phyloP scores from a whole-genome alignment of 805 yeast genomes.

The Kodamaea leandrae region DNA sequence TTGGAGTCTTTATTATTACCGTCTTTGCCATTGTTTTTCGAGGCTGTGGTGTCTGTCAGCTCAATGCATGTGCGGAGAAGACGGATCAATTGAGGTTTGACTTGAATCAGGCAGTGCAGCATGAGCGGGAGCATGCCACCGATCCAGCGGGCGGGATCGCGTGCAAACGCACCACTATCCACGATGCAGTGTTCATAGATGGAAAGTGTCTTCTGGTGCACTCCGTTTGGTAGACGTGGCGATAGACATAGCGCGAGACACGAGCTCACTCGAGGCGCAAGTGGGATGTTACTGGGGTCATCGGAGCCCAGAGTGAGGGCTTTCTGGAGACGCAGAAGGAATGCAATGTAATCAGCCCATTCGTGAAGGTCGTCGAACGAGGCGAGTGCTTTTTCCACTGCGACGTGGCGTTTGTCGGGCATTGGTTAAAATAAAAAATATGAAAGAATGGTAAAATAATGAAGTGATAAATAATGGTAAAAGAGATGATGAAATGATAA shows the following conservation, averaged over 20 bases:
- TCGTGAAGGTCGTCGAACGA: slow-evolving; percentile 82
- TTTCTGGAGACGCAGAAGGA: slow-evolving; percentile 73
- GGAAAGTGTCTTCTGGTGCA: slow-evolving; percentile 82
- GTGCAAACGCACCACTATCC: slow-evolving; percentile 52
- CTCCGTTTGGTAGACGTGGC: slow-evolving; percentile 88
- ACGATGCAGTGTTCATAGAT: slow-evolving; percentile 66
- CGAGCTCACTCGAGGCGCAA: slow-evolving; percentile 61
- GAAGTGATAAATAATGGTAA: not conserved
- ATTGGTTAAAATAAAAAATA: not conserved
- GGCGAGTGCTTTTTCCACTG: slow-evolving; percentile 68
- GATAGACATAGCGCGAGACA: slow-evolving; percentile 77
- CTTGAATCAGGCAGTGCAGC: slow-evolving; percentile 84
- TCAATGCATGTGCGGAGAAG: slow-evolving; percentile 53
- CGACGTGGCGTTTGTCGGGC: slow-evolving; percentile 57
- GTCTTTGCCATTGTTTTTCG: too few relatives aligned
- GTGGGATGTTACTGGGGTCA: slow-evolving; percentile 50
- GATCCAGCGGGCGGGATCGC: slow-evolving; percentile 71
- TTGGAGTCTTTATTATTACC: too few relatives aligned
- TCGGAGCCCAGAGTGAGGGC: slow-evolving; percentile 48
- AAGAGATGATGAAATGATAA: not conserved
- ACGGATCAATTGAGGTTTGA: slow-evolving; percentile 72
- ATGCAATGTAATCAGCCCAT: slow-evolving; percentile 98
- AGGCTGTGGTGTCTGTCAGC: slow-evolving; percentile 36
- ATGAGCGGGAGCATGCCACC: slow-evolving; percentile 91
- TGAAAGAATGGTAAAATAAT: not conserved